Percentiles rank a stretch among this genome's conserved stretches.
Evolutionary conservation across 352 stramenopile species (phyloP).

Genomic region (Stephanocyclus meneghinianus): DNA sequence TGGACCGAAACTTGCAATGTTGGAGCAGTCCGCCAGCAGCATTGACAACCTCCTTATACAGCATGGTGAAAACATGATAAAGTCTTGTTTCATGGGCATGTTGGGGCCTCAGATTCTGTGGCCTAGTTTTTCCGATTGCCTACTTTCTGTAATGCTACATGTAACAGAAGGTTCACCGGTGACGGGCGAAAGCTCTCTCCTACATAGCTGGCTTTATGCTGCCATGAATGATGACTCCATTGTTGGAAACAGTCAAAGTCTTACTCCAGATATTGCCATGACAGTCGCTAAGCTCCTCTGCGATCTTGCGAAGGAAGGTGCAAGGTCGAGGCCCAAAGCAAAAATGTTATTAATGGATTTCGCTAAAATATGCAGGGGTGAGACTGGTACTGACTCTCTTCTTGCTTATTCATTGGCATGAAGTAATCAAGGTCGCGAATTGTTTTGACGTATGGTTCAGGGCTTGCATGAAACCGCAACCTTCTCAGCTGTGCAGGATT

Average conservation of each 20-base stretch:
- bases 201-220: constrained; percentile 18
- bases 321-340: constrained; percentile 49
- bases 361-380: constrained; percentile 55
- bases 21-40: constrained; percentile 18
- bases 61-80: constrained; percentile 48
- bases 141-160: constrained; percentile 56
- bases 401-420: constrained; percentile 44
- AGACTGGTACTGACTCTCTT: constrained; percentile 48
- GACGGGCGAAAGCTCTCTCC: constrained; percentile 23
- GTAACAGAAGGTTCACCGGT: constrained; percentile 25
- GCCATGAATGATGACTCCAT: constrained; percentile 30
- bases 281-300: constrained; percentile 39
- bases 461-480: too few relatives aligned
- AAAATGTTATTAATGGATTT: constrained; percentile 65
- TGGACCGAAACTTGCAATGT: constrained; percentile 1
- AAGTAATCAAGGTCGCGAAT: neutral
- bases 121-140: constrained; percentile 51
- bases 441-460: neutral
- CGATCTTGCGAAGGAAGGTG: constrained; percentile 43
- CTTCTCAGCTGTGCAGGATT: too few relatives aligned
- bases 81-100: constrained; percentile 50
- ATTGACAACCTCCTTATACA: constrained; percentile 49
- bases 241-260: constrained; percentile 28
- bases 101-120: constrained; percentile 62
- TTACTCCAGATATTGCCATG: constrained; percentile 26